Evolutionary conservation across 1,284 basidiomycete species (phyloP).

Genomic region (Singerocomus inundabilis): DNA sequence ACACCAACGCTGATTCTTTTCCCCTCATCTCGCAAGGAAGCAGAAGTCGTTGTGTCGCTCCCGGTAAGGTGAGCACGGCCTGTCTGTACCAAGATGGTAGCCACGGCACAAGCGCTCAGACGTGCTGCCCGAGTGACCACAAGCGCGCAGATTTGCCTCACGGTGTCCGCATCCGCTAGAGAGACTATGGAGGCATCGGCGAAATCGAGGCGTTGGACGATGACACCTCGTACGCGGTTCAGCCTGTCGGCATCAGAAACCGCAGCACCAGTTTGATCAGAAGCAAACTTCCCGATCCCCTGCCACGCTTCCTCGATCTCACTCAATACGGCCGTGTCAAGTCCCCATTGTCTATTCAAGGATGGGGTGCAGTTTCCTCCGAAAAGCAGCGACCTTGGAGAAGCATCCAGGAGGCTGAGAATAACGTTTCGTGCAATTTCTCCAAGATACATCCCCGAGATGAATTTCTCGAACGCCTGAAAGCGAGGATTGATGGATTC

Average conservation of each 20-base stretch:
- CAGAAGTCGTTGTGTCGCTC: slow-evolving; percentile 33
- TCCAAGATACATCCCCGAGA: slow-evolving; percentile 98
- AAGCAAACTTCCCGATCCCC: slow-evolving; percentile 33
- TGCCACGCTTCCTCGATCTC: slow-evolving; percentile 78
- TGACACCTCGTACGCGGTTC: slow-evolving; percentile 52
- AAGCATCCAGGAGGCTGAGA: slow-evolving; percentile 81
- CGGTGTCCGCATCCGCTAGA: slow-evolving; percentile 72
- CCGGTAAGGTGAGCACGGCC: slow-evolving; percentile 52
- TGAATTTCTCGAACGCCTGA: slow-evolving; percentile 98
- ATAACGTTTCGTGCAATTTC: slow-evolving; percentile 89
- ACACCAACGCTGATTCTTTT: slow-evolving; percentile 76
- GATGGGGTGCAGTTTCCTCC: slow-evolving; percentile 68
- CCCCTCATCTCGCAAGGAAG: slow-evolving; percentile 40
- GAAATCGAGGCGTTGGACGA: slow-evolving; percentile 66
- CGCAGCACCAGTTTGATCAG: background rate
- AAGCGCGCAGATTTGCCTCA: slow-evolving; percentile 75
- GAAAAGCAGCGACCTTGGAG: slow-evolving; percentile 73
- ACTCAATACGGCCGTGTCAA: slow-evolving; percentile 93
- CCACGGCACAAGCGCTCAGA: slow-evolving; percentile 85
- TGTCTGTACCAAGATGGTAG: slow-evolving; percentile 84
- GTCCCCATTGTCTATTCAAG: slow-evolving; percentile 89
- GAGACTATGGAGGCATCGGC: slow-evolving; percentile 46
- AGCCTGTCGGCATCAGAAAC: slow-evolving; percentile 30
- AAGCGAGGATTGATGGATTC: slow-evolving; percentile 91
- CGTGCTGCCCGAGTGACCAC: slow-evolving; percentile 83